These are phyloP conservation scores for Tricholoma furcatifolium DNA, from an alignment of 768 basidiomycete species.

Conservation along the genomic window DNA sequence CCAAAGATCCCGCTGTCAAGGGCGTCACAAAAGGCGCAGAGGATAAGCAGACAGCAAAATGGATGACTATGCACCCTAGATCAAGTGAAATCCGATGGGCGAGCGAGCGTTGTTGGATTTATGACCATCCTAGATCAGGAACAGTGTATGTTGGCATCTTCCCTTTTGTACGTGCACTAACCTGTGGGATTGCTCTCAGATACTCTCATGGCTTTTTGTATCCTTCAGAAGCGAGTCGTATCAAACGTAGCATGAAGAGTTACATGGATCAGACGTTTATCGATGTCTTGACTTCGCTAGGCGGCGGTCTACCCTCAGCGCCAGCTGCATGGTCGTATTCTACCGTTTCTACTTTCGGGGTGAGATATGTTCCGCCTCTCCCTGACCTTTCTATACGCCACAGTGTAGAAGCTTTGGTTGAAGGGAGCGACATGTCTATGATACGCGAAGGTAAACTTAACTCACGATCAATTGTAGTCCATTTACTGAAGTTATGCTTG, in stretches of 20 bases:
- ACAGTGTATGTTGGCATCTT: conserved; percentile 68
- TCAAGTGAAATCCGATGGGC: conserved; percentile 82
- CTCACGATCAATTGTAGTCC: background rate
- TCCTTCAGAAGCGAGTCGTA: conserved; percentile 79
- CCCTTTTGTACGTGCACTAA: background rate
- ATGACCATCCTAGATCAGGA: conserved; percentile 93
- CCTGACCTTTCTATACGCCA: conserved; percentile 63
- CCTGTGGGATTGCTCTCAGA: conserved; percentile 33
- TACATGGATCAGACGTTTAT: conserved; percentile 47
- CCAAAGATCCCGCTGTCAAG: conserved; percentile 70
- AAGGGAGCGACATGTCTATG: conserved; percentile 83
- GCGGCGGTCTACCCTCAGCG: conserved; percentile 33
- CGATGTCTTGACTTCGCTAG: conserved; percentile 29
- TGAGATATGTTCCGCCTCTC: conserved; percentile 68
- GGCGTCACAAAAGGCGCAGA: conserved; percentile 76
- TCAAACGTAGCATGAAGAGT: conserved; percentile 54
- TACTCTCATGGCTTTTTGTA: conserved; percentile 96
- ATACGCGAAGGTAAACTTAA: conserved; percentile 55
- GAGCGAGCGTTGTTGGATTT: conserved; percentile 95
- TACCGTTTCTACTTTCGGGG: conserved; percentile 83
- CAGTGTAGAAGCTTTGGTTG: conserved; percentile 89
- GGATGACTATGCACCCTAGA: conserved; percentile 87
- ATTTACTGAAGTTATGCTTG: conserved; percentile 2
- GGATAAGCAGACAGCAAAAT: conserved; percentile 90
- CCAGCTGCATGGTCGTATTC: conserved; percentile 46